Evolutionary conservation across 805 yeast genomes (phyloP).

Genomic region (Wickerhamomyces hampshirensis): DNA sequence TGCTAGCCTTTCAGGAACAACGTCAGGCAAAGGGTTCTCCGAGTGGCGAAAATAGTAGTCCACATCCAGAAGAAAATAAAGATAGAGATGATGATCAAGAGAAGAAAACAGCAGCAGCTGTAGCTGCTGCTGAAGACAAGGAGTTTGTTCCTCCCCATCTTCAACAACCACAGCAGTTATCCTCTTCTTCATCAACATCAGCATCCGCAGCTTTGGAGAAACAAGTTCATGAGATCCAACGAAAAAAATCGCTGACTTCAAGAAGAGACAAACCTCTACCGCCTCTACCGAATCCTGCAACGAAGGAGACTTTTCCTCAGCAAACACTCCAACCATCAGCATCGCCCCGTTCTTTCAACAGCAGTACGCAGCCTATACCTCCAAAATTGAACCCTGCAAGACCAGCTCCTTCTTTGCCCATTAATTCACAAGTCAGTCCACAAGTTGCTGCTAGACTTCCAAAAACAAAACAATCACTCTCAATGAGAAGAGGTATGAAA

Average conservation of each 20-base stretch:
- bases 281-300: constrained; percentile 30
- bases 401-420: constrained; percentile 27
- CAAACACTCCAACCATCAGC: constrained; percentile 1
- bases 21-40: constrained; percentile 42
- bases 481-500: constrained; percentile 77
- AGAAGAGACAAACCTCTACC: constrained; percentile 34
- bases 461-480: constrained; percentile 74
- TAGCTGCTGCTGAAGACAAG: too few species aligned
- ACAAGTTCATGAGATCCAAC: constrained; percentile 18
- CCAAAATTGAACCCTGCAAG: constrained; percentile 21
- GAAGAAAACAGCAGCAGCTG: neutral
- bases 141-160: neutral
- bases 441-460: constrained; percentile 77
- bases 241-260: constrained; percentile 15
- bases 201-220: constrained; percentile 9
- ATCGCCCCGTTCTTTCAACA: too few species aligned
- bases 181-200: neutral
- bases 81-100: too few species aligned
- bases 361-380: constrained; percentile 43
- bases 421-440: constrained; percentile 58
- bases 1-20: constrained; percentile 82
- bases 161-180: neutral
- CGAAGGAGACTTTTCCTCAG: neutral
- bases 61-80: too few species aligned
- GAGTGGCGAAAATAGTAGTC: too few species aligned